Conservation (phyloP, 129 eudicot genomes). For the Lactuca saligna region DNA sequence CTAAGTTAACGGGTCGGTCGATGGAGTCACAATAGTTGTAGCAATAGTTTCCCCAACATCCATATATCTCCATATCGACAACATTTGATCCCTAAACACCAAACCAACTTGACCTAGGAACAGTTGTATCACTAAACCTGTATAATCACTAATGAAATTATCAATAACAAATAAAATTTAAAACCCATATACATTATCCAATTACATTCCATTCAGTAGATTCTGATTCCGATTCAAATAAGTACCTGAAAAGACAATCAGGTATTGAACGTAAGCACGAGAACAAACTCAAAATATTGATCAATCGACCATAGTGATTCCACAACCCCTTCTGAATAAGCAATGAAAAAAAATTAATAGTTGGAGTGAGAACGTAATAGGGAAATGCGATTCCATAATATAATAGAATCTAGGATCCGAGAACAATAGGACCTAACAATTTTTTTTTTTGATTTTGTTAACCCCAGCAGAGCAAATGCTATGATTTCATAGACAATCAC, state of each 20-base stretch:
- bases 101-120: slow-evolving; percentile 83
- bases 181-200: too few species aligned
- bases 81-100: slow-evolving; percentile 86
- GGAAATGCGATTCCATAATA: slow-evolving; percentile 81
- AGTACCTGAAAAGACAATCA: slow-evolving; percentile 98
- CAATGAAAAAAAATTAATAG: slow-evolving; percentile 87
- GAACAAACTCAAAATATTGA: slow-evolving; percentile 96
- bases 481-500: slow-evolving; percentile 90
- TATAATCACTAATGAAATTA: too few species aligned
- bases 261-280: slow-evolving; percentile 93
- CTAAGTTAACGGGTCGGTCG: slow-evolving; percentile 92
- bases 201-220: too few species aligned
- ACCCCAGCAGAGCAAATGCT: slow-evolving; percentile 87
- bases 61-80: slow-evolving; percentile 94
- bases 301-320: slow-evolving; percentile 98
- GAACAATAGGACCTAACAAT: slow-evolving; percentile 84
- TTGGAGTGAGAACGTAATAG: slow-evolving; percentile 89
- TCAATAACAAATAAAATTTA: too few species aligned
- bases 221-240: not conserved
- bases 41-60: slow-evolving; percentile 90
- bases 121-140: slow-evolving; percentile 88
- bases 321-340: slow-evolving; percentile 93
- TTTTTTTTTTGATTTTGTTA: slow-evolving; percentile 79
- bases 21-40: slow-evolving; percentile 90
- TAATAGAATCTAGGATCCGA: slow-evolving; percentile 92